Percentiles rank a stretch among this genome's conserved stretches.
These are phyloP conservation scores for Debaryomyces castellii DNA, from an alignment of 805 yeast species.

Conservation along the genomic window DNA sequence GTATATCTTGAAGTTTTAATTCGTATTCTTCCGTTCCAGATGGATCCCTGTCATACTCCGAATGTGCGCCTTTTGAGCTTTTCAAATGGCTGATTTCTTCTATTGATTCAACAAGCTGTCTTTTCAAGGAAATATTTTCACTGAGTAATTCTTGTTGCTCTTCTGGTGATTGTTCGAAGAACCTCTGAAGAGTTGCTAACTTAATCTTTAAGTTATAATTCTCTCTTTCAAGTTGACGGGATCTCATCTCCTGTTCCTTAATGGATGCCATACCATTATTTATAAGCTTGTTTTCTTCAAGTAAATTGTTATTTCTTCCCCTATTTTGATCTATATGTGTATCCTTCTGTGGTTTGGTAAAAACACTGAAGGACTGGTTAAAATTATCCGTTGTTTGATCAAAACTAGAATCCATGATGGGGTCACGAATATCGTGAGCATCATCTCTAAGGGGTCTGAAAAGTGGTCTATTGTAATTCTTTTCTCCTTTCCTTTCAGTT, in stretches of 20 bases:
- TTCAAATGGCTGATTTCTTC: constrained; percentile 11
- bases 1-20: constrained; percentile 3
- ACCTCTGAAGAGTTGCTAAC: constrained; percentile 40
- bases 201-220: constrained; percentile 46
- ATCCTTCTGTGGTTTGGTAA: constrained; percentile 1
- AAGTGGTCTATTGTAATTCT: constrained; percentile 3
- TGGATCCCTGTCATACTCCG: constrained; percentile 9
- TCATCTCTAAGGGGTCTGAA: constrained; percentile 5
- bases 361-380: constrained; percentile 12
- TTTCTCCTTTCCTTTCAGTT: not conserved
- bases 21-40: not conserved
- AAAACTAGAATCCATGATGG: constrained; percentile 11
- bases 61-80: constrained; percentile 5
- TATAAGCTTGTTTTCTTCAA: constrained; percentile 6
- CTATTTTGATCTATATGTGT: not conserved
- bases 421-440: not conserved
- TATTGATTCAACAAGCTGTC: constrained; percentile 19
- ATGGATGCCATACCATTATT: constrained; percentile 15
- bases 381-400: constrained; percentile 16
- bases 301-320: not conserved
- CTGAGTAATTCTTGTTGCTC: constrained; percentile 37
- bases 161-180: constrained; percentile 41
- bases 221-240: constrained; percentile 34
- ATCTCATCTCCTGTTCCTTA: constrained; percentile 19
- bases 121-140: constrained; percentile 36